Evolutionary conservation across 345 rosid species (phyloP), one percentile per base, ranked within the genome.

Genomic region (Passiflora organensis): DNA sequence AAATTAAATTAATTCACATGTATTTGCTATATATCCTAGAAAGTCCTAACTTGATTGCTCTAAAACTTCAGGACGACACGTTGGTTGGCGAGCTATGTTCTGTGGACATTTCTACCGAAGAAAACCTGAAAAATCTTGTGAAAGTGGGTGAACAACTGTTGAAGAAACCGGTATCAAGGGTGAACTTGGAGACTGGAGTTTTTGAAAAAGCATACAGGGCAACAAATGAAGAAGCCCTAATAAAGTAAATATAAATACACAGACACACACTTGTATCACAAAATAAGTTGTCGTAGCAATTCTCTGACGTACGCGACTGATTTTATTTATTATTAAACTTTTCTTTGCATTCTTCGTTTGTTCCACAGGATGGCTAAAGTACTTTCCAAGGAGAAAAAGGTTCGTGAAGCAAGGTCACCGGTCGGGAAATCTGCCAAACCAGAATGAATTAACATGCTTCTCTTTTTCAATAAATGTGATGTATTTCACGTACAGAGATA

Each of bases 151-250:
- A 78, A 10, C 58, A 71, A 13, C 59, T 84, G 48, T 60, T 80
- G 39, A 82, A 73, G 64, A 78, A 84, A 63, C 79, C 58, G 37
- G 75, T 87, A 15, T 51, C 79, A 1, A 68, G 53, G 58, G 86
- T 80, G 12, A 76, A 84, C 59, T 58, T 82, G 18, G 80, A 75
- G 5, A 78, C 53, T 0, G 89, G 91, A 10, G 10, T 17, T 23
- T 70, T 58, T 55, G 67, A 81, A 60, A 75, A 83, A 6, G 43
- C 44, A 5, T 19, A 55, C 32, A 4, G n/a, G 28, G 57, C 61
- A 12, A 82, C 85, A 13, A 82, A 87, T 39, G 79, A 72, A 49
- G 68, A 78, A 32, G 90, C 88, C 50, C 86, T 89, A 6, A 67
- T 22, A 12, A 80, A 73, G 82, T 81, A 67, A 13, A 39, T 13